Evolutionary conservation across 1,139 yeast genomes (phyloP), one percentile per base, ranked within the genome.

Genomic region (Kodamaea anthophila): DNA sequence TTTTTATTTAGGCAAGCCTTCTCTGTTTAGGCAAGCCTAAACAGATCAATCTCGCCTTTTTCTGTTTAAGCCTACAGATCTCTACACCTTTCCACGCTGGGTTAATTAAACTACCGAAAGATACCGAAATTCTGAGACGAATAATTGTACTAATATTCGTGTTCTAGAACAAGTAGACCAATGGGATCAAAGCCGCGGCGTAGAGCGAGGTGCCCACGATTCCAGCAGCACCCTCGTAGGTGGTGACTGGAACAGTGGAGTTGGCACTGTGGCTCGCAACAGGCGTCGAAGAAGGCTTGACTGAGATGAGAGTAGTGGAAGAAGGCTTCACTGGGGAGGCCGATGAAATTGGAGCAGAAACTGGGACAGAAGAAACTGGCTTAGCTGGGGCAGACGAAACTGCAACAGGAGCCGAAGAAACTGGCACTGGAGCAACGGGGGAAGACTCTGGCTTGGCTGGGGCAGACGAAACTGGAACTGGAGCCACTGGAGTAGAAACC

Each of bases 151-250:
- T 27, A 33, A 33, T 33, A 33, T 33, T 28, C 21, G 21, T 10
- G 15, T 18, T 27, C 24, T 44, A 50, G 41, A 50, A 35, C 44
- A 50, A 42, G 48, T 47, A 47, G 26, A 52, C 53, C 38, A 49
- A 44, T 29, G 55, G 53, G 28, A 50, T 33, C 39, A 48, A 43
- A 24, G 41, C 39, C 35, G 44, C 25, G 15, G 51, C 53, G 20
- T 36, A 29, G 34, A 39, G 32, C 9, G 54, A 44, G 20, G 38
- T 37, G 19, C 47, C 46, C 25, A 40, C 26, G 40, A 35, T 38
- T 25, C 28, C 35, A 28, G 46, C 53, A 30, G 41, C 36, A 19
- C 32, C 32, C 18, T 25, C 26, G 15, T 16, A 11, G 13, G 16
- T 19, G 20, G 29, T n/a, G n/a, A 30, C 20, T 5, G 26, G 13